Base-by-base conservation (phyloP, 371 early-diverging fungal species). In the Mortierella sp. region DNA sequence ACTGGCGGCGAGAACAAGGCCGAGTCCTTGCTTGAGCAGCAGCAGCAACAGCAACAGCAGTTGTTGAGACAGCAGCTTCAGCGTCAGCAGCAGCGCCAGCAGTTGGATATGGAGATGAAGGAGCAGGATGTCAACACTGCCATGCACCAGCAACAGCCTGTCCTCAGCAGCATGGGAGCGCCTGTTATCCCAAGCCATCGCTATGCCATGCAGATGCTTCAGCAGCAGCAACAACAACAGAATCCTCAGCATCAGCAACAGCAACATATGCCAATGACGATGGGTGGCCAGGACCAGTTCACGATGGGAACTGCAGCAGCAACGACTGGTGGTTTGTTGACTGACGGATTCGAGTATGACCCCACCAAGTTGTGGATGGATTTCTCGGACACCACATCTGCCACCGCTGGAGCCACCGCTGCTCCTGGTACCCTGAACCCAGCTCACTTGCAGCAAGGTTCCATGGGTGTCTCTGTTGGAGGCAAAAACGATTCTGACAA, bases 181-280 rank as follows among this genome's bases (percentile, higher is more conserved):
- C 84, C 81, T 60, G 84, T 84, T n/a, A 84, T 84, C 48, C 84
- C 84, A 19, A 84, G 84, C 60, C 84, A 85, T 34, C 79, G 81
- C 42, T 79, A 81, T 81, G 85, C 85, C 14, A 50, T 85, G 72
- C 79, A 81, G 42, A 79, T 84, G 44, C 74, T 84, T 21, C 81
- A 80, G 47, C 84, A 84, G 42, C 82, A 82, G 65, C 83, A 82
- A 44, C 82, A 82, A 34, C 83, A 83, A n/a, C 83, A 84, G 7
- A 79, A 77, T 11, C 80, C 78, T 28, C 68, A 70, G 14, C 74
- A 74, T 19, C 72, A 77, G 10, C 77, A 77, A 28, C 79, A 74
- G 54, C 78, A 80, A 16, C 84, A 60, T n/a, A 71, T 83, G 75
- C 74, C 79, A 9, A 80, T 84, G 84, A 84, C 84, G 45, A 84